Evolutionary conservation across 139 green algal genomes (phyloP).

Genomic region (Chlamydomonas incerta): DNA sequence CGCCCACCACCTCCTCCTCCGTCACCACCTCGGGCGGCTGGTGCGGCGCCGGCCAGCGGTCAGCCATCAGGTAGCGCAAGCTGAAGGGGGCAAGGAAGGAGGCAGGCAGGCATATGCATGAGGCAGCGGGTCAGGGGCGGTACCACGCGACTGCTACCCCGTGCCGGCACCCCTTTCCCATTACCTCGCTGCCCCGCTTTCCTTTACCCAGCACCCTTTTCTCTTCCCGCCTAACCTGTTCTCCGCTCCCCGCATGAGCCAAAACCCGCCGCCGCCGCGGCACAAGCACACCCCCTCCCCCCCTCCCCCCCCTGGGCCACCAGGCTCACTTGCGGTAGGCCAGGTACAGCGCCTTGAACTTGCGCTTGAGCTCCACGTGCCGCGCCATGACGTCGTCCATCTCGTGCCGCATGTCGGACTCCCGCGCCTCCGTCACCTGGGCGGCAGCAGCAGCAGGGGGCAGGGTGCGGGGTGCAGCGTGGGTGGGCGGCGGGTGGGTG

Average conservation of each 20-base stretch:
- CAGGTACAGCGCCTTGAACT: constrained; percentile 59
- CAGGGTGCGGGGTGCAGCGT: no score
- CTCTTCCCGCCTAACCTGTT: no score
- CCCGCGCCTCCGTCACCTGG: constrained; percentile 59
- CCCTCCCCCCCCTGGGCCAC: no score
- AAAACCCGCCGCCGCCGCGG: not conserved
- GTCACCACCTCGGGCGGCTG: constrained; percentile 15
- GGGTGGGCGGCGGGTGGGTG: no score
- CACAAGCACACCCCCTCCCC: no score
- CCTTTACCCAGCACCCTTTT: no score
- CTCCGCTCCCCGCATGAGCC: no score
- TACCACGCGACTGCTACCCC: no score
- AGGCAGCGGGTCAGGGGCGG: not conserved
- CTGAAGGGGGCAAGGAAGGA: not conserved
- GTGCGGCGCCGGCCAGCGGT: constrained; percentile 53
- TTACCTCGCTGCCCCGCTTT: no score
- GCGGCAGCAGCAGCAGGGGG: not conserved
- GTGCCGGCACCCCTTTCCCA: no score
- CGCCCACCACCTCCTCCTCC: constrained; percentile 57
- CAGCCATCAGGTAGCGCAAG: constrained; percentile 60
- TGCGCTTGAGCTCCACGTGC: constrained; percentile 57
- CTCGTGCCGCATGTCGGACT: constrained; percentile 55
- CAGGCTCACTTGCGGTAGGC: constrained; percentile 63
- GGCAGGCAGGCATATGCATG: not conserved
- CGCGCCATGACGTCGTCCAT: constrained; percentile 54